Conservation (phyloP, 768 basidiomycete genomes). For the Filobasidium wieringae region DNA sequence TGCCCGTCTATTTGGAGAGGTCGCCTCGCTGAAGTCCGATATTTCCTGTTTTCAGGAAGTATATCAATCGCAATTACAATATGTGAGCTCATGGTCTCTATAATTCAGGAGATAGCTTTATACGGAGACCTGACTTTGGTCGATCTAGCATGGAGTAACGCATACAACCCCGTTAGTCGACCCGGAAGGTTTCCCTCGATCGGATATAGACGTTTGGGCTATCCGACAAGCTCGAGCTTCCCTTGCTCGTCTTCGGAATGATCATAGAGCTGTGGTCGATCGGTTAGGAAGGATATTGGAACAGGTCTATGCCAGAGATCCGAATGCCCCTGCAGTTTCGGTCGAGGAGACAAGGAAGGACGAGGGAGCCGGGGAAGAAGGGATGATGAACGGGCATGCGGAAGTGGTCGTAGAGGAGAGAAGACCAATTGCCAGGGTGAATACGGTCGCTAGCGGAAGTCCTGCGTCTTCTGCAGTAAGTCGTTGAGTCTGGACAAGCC, state of each 20-base stretch:
- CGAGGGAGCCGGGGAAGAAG: constrained; percentile 24
- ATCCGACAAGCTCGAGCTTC: constrained; percentile 47
- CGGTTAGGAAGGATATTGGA: constrained; percentile 59
- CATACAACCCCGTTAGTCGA: constrained; percentile 51
- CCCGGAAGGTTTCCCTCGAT: constrained; percentile 74
- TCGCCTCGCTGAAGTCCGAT: neutral
- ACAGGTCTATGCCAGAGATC: constrained; percentile 48
- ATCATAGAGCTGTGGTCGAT: constrained; percentile 55
- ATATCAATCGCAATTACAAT: neutral
- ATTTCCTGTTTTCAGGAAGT: neutral
- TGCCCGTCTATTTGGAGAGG: constrained; percentile 45
- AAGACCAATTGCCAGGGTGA: constrained; percentile 65
- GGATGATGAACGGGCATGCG: constrained; percentile 15
- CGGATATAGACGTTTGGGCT: constrained; percentile 54
- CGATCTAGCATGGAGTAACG: constrained; percentile 4
- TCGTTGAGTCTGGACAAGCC: too few species aligned
- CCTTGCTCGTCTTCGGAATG: constrained; percentile 71
- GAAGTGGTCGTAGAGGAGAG: constrained; percentile 15
- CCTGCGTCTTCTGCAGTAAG: constrained; percentile 73
- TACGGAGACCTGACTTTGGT: too few species aligned
- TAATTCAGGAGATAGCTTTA: neutral
- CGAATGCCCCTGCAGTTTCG: constrained; percentile 7
- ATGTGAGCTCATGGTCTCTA: neutral
- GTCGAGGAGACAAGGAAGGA: constrained; percentile 12
- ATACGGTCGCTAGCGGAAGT: constrained; percentile 64